Base-by-base conservation (phyloP, 2,329 filamentous ascomycete species). In the Fusarium aywerte region DNA sequence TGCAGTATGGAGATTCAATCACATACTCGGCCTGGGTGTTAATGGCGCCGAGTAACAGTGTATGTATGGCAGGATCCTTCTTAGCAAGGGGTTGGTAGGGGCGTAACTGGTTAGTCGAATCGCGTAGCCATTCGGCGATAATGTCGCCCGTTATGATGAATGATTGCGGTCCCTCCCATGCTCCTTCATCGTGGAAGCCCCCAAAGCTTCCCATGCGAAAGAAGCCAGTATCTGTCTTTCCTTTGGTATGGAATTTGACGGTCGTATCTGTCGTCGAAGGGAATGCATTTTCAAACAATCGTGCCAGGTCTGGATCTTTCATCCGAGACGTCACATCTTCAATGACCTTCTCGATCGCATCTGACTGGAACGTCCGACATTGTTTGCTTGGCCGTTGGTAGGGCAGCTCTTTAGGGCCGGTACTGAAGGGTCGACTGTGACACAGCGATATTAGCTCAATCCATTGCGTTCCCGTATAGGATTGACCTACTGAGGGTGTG, bases 1-100 rank as follows among this genome's bases (percentile, higher is more conserved):
- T 98, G 84, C 96, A 99, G 81, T 98, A 99, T 0, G 96, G 96
- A 2, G 92, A 93, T 73, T 92, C 88, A 65, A 98, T 97, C 39
- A 99, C 92, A 74, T 93, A 98, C 78, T 98, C 95, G 16, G 92
- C 87, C 79, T 99, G 96, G 0, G 96, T 98, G 77, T 97, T 97
- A 80, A 98, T 97, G 39, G 95, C 95, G 21, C 96, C 96, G 2
- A 96, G 82, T 25, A 99, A 93, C 52, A 99, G 82, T 65, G 87
- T 90, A 75, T 90, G 88, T 49, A 99, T 89, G 39, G 85, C 86
- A 36, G 88, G 86, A 74, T 98, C 94, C 67, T 92, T 92, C 73
- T 89, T 92, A 4, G 94, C 91, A 23, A 99, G 83, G 0, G 87
- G 82, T 76, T 97, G 95, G 75, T 99, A 99, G 52, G 96, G 94